Conservation (phyloP, 2,329 filamentous ascomycete genomes). For the Sarocladium brachiariae region DNA sequence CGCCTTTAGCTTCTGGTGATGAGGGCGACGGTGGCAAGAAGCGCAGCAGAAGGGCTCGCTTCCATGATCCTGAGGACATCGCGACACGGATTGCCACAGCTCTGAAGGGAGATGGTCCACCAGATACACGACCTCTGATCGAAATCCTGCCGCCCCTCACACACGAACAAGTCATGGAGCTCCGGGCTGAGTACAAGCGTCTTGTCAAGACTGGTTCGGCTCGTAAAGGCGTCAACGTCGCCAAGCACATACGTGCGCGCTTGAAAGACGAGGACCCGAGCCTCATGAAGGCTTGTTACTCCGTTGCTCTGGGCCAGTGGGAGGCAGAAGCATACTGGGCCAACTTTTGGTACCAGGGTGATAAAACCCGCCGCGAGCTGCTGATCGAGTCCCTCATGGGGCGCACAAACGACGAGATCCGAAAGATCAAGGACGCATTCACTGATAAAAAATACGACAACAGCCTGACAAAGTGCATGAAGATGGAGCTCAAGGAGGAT, state of each 20-base stretch:
- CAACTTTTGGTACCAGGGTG: slow-evolving; percentile 93
- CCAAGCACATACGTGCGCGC: slow-evolving; percentile 73
- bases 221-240: slow-evolving; percentile 74
- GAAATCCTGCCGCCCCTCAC: slow-evolving; percentile 79
- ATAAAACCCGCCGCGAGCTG: slow-evolving; percentile 76
- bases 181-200: slow-evolving; percentile 85
- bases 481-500: slow-evolving; percentile 85
- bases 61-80: slow-evolving; percentile 79
- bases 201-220: slow-evolving; percentile 71
- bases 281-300: slow-evolving; percentile 87
- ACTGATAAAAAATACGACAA: slow-evolving; percentile 87
- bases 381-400: slow-evolving; percentile 93
- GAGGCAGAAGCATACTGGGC: slow-evolving; percentile 97
- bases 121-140: slow-evolving; percentile 66
- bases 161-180: slow-evolving; percentile 79
- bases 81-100: slow-evolving; percentile 70
- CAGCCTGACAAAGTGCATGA: slow-evolving; percentile 77
- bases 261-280: slow-evolving; percentile 67
- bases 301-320: slow-evolving; percentile 82
- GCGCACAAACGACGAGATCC: slow-evolving; percentile 78
- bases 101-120: slow-evolving; percentile 57
- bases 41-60: slow-evolving; percentile 57
- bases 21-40: slow-evolving; percentile 33
- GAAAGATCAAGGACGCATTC: slow-evolving; percentile 80
- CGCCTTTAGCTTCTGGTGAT: slow-evolving; percentile 43